Percentiles rank a stretch among this genome's conserved stretches.
Conservation (phyloP, 176 grass and related monocot species). For the Avena insularis region DNA sequence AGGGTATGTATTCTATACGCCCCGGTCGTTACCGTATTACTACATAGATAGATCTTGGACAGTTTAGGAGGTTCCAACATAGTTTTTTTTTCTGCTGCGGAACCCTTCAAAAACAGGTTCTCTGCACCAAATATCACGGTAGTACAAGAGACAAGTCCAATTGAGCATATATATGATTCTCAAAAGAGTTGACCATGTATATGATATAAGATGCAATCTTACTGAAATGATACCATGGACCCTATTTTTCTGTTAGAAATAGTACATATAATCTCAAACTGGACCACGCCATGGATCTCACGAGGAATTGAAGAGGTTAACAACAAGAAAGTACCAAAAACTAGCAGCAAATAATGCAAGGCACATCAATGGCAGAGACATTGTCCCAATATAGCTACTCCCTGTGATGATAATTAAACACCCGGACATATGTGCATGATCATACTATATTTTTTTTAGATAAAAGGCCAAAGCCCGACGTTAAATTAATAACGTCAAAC, state of each 20-base stretch:
- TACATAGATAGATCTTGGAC: no score
- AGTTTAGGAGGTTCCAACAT: no score
- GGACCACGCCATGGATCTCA: not conserved
- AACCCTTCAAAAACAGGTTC: not conserved
- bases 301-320: not conserved
- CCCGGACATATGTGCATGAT: slow-evolving; percentile 25
- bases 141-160: not conserved
- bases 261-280: not conserved
- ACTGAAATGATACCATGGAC: not conserved
- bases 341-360: not conserved
- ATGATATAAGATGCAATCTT: not conserved
- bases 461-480: no score
- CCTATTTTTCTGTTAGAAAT: not conserved
- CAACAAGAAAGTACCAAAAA: slow-evolving; percentile 10
- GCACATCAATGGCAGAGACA: not conserved
- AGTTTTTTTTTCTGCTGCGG: no score
- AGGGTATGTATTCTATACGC: no score
- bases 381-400: not conserved
- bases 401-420: slow-evolving; percentile 20
- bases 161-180: not conserved
- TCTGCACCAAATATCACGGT: not conserved
- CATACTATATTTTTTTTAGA: no score
- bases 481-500: no score
- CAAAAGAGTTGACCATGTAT: no score
- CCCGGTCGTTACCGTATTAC: no score